Conservation (phyloP, 305 asterid species). For the Solanum hybrid region DNA sequence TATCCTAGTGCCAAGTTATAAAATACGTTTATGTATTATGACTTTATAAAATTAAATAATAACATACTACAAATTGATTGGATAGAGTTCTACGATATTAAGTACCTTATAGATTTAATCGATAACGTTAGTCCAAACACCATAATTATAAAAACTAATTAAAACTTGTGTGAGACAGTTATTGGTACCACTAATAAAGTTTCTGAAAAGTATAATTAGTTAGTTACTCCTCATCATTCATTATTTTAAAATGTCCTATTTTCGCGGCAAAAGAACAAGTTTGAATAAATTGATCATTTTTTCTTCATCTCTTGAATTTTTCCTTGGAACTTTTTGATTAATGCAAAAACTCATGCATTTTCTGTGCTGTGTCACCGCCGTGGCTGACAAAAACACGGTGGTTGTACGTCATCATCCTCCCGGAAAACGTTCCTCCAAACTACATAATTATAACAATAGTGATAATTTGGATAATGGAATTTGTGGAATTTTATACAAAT, state of each 20-base stretch:
- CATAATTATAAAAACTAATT: too few species aligned
- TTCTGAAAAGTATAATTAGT: not conserved
- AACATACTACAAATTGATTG: not conserved
- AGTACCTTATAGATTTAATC: too few species aligned
- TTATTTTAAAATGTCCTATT: not conserved
- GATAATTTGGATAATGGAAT: slow-evolving; percentile 13
- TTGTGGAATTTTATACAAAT: slow-evolving; percentile 18
- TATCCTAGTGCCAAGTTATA: too few species aligned
- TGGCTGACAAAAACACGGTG: slow-evolving; percentile 1
- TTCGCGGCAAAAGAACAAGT: not conserved
- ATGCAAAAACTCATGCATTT: slow-evolving; percentile 5
- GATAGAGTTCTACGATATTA: too few species aligned
- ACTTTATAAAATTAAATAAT: not conserved
- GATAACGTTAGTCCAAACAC: too few species aligned
- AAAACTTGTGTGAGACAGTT: too few species aligned
- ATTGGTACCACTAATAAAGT: not conserved
- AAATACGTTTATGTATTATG: too few species aligned
- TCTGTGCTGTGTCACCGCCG: not conserved
- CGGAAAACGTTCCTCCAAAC: not conserved
- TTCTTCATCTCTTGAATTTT: not conserved
- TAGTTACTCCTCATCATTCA: not conserved
- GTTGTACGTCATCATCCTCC: not conserved
- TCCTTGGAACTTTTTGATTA: not conserved
- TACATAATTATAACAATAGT: not conserved
- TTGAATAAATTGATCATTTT: not conserved